A percentile compares a stretch with the other conserved stretches of the same genome.
phyloP scores from a whole-genome alignment of 1,284 basidiomycete genomes.

The Pseudozyma thailandica region DNA sequence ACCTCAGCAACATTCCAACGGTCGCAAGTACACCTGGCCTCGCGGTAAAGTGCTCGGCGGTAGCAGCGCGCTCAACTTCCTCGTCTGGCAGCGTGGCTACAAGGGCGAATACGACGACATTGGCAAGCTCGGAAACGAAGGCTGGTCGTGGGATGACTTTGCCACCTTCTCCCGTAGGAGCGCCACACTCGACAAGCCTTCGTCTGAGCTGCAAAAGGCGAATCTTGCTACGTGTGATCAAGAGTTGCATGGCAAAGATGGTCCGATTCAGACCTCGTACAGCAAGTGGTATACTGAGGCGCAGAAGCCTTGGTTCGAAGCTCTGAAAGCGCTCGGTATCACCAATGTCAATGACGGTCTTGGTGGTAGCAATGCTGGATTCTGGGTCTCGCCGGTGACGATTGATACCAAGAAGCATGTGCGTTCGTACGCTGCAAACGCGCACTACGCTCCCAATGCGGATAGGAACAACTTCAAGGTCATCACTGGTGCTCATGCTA shows the following conservation, averaged over 20 bases:
- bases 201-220: constrained; percentile 42
- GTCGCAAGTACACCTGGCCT: constrained; percentile 51
- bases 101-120: constrained; percentile 56
- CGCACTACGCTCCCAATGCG: constrained; percentile 51
- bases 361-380: constrained; percentile 48
- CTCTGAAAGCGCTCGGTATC: constrained; percentile 50
- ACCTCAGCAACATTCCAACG: constrained; percentile 45
- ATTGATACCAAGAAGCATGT: constrained; percentile 37
- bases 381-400: constrained; percentile 52
- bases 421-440: constrained; percentile 48
- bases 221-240: constrained; percentile 49
- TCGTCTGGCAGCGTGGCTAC: constrained; percentile 57
- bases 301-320: constrained; percentile 51
- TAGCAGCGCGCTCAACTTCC: constrained; percentile 70
- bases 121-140: constrained; percentile 46
- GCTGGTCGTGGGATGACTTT: constrained; percentile 57
- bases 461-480: constrained; percentile 50
- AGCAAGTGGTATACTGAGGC: constrained; percentile 56
- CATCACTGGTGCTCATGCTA: constrained; percentile 48
- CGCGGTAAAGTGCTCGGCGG: constrained; percentile 49
- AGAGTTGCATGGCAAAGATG: constrained; percentile 41
- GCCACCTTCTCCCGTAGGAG: constrained; percentile 37
- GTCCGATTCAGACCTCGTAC: constrained; percentile 49
- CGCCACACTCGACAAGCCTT: constrained; percentile 35
- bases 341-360: constrained; percentile 39